Conservation (phyloP, 768 basidiomycete species). For the Tricholoma furcatifolium region DNA sequence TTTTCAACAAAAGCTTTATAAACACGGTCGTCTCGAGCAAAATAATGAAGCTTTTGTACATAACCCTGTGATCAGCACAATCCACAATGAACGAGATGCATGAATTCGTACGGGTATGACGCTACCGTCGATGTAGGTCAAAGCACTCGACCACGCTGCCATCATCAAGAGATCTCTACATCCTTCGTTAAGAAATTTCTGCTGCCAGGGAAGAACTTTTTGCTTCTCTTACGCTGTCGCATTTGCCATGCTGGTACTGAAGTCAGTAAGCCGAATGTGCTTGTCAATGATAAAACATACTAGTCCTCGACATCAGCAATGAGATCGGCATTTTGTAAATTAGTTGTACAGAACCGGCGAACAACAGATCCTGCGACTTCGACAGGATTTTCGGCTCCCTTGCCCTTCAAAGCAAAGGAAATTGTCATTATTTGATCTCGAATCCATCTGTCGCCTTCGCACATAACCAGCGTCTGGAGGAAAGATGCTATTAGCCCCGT, state of each 20-base stretch:
- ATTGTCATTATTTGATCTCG: conserved; percentile 64
- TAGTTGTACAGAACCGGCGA: conserved; percentile 81
- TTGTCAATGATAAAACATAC: conserved; percentile 41
- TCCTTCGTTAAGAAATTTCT: background rate
- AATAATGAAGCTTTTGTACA: conserved; percentile 63
- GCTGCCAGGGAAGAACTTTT: too few species aligned
- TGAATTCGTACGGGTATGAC: conserved; percentile 62
- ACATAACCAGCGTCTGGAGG: conserved; percentile 94
- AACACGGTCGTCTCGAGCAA: conserved; percentile 89
- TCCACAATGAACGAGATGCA: background rate
- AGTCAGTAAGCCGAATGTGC: background rate
- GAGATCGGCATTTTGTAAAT: conserved; percentile 73
- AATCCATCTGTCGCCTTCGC: conserved; percentile 91
- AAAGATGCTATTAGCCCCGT: conserved; percentile 89
- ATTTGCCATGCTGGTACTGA: conserved; percentile 71
- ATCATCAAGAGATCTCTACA: conserved; percentile 73
- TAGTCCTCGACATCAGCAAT: conserved; percentile 90
- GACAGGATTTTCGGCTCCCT: conserved; percentile 72
- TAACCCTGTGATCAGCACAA: background rate
- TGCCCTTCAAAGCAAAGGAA: conserved; percentile 65
- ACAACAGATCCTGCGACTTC: conserved; percentile 72
- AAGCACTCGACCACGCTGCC: conserved; percentile 71
- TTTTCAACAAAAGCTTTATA: conserved; percentile 66
- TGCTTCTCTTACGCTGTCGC: conserved; percentile 48
- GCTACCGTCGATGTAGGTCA: conserved; percentile 57